These are phyloP conservation scores for Russula sp. DNA, from an alignment of 768 basidiomycete genomes.

Conservation along the genomic window DNA sequence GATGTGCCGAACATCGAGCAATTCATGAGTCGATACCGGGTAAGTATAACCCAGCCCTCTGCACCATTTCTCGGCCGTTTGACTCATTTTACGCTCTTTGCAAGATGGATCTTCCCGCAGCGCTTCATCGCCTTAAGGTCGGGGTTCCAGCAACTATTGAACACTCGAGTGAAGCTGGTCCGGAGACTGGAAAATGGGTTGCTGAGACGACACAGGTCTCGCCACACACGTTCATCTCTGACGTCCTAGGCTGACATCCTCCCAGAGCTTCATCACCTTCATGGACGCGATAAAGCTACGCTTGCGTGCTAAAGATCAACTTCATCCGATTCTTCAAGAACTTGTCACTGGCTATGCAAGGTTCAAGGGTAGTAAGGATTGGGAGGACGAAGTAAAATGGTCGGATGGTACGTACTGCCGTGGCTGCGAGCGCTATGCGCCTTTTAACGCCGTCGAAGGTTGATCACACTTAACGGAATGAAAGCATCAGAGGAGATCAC, in stretches of 20 bases:
- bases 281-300: constrained; percentile 96
- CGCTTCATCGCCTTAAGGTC: constrained; percentile 82
- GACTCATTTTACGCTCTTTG: background rate
- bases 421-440: background rate
- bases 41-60: constrained; percentile 11
- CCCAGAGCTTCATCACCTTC: constrained; percentile 93
- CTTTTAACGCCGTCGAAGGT: constrained; percentile 46
- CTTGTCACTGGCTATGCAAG: constrained; percentile 92
- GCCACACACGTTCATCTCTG: constrained; percentile 21
- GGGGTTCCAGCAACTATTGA: constrained; percentile 97
- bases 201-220: constrained; percentile 95
- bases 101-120: constrained; percentile 92
- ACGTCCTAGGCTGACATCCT: background rate
- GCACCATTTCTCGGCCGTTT: background rate
- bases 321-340: constrained; percentile 92
- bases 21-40: constrained; percentile 86
- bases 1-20: constrained; percentile 81
- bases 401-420: constrained; percentile 68
- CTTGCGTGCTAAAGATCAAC: constrained; percentile 93
- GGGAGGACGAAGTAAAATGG: constrained; percentile 92
- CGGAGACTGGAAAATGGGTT: constrained; percentile 94
- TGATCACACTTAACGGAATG: constrained; percentile 96
- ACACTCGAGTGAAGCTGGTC: constrained; percentile 88
- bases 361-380: constrained; percentile 93
- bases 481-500: constrained; percentile 94